phyloP scores from a whole-genome alignment of 352 stramenopile genomes.

The Globisporangium spinosum region DNA sequence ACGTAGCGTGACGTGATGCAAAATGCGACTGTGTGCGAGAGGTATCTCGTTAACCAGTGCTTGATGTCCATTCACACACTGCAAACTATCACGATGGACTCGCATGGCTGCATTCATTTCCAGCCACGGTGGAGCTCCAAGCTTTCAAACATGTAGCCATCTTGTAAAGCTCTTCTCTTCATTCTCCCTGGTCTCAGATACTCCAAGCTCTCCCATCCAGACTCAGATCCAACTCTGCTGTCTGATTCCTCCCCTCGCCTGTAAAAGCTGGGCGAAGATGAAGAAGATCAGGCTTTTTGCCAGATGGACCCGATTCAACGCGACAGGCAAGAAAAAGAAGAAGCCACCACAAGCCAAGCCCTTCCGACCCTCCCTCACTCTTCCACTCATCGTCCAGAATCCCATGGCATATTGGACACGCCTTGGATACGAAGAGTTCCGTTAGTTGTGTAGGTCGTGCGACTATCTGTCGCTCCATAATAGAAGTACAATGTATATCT shows the following conservation, averaged over 20 bases:
- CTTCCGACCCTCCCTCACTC: not conserved
- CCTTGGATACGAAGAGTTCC: not conserved
- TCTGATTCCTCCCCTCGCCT: not conserved
- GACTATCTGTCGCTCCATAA: not conserved
- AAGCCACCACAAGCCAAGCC: not conserved
- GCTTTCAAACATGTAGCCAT: not conserved
- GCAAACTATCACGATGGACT: not conserved
- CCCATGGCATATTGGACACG: not conserved
- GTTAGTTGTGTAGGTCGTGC: not conserved
- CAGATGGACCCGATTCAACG: not conserved
- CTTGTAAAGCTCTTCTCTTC: not conserved
- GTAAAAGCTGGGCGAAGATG: not conserved
- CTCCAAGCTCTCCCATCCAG: not conserved
- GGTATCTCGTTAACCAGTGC: not conserved
- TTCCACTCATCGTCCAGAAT: too few relatives aligned
- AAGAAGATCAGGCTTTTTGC: not conserved
- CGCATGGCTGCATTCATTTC: not conserved
- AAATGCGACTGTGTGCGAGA: not conserved
- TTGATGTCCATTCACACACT: not conserved
- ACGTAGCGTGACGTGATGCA: not conserved
- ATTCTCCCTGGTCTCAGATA: not conserved
- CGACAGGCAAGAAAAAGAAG: not conserved
- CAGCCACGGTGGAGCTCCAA: too few relatives aligned
- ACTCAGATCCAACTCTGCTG: not conserved
- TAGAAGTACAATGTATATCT: not conserved